These are phyloP conservation scores for Domatiomyces catenatus DNA, from an alignment of 2,329 filamentous ascomycete species.

Conservation along the genomic window DNA sequence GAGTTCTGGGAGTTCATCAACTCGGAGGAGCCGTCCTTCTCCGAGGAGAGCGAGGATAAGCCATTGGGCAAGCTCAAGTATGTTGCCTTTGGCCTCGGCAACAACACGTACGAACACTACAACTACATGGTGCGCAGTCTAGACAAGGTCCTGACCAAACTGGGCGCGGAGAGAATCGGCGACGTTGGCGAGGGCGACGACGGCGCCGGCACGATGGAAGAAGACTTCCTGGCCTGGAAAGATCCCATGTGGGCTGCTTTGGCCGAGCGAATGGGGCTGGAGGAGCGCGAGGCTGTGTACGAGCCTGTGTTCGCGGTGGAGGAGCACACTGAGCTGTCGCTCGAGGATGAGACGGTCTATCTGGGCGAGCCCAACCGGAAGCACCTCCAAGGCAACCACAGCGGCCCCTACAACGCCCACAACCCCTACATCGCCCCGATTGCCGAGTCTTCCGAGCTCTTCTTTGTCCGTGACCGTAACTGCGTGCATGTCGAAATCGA, in stretches of 20 bases:
- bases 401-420: conserved; percentile 87
- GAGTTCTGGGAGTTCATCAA: conserved; percentile 97
- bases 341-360: conserved; percentile 69
- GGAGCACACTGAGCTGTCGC: conserved; percentile 57
- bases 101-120: conserved; percentile 99
- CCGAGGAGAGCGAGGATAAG: conserved; percentile 43
- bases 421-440: conserved; percentile 96
- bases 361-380: conserved; percentile 92
- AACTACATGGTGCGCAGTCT: conserved; percentile 96
- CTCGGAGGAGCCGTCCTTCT: conserved; percentile 65
- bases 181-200: conserved; percentile 90
- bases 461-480: conserved; percentile 77
- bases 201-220: conserved; percentile 97
- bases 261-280: conserved; percentile 65
- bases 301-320: conserved; percentile 79
- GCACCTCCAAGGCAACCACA: conserved; percentile 70
- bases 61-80: conserved; percentile 75
- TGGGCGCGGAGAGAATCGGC: conserved; percentile 74
- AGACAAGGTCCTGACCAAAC: conserved; percentile 61
- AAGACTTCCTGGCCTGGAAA: conserved; percentile 98
- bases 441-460: conserved; percentile 75
- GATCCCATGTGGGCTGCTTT: conserved; percentile 95
- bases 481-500: conserved; percentile 95
- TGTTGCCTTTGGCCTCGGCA: conserved; percentile 88
- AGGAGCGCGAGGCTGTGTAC: conserved; percentile 92